Conservation (phyloP, 352 stramenopile species). For the Aphanomyces cochlioides region DNA sequence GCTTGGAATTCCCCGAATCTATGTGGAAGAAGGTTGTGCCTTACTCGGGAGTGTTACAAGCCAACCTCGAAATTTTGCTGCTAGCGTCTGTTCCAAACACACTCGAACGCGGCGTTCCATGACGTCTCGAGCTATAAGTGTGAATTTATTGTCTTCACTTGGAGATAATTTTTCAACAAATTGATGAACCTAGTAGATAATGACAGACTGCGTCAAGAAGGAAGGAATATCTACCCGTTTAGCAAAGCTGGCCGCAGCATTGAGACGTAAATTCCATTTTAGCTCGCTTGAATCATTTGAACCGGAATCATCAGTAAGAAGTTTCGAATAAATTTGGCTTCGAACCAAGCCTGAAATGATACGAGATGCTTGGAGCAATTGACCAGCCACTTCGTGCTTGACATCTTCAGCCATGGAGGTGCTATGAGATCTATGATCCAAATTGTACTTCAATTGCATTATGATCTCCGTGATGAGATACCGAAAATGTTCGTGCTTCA, state of each 20-base stretch:
- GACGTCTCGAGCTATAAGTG: conserved; percentile 3
- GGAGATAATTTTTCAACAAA: conserved; percentile 18
- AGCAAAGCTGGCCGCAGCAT: neutral
- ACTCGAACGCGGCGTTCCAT: conserved; percentile 15
- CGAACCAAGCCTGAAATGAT: conserved; percentile 6
- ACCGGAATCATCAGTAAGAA: conserved; percentile 13
- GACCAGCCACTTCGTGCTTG: conserved; percentile 6
- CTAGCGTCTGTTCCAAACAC: conserved; percentile 12
- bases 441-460: neutral
- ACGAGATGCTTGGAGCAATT: neutral
- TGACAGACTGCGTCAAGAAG: neutral
- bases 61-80: too few relatives aligned
- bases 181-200: conserved; percentile 16
- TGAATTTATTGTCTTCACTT: neutral
- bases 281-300: too few relatives aligned
- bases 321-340: neutral
- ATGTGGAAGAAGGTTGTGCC: too few relatives aligned
- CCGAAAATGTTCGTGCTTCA: conserved; percentile 26
- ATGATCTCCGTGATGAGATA: neutral
- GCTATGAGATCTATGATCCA: conserved; percentile 11
- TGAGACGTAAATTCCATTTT: neutral
- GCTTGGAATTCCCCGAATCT: neutral
- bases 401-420: conserved; percentile 15
- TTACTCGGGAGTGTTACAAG: too few relatives aligned
- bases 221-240: neutral